Conservation (phyloP, 371 early-diverging fungal genomes). For the Thermomucor indicae-seudaticae region DNA sequence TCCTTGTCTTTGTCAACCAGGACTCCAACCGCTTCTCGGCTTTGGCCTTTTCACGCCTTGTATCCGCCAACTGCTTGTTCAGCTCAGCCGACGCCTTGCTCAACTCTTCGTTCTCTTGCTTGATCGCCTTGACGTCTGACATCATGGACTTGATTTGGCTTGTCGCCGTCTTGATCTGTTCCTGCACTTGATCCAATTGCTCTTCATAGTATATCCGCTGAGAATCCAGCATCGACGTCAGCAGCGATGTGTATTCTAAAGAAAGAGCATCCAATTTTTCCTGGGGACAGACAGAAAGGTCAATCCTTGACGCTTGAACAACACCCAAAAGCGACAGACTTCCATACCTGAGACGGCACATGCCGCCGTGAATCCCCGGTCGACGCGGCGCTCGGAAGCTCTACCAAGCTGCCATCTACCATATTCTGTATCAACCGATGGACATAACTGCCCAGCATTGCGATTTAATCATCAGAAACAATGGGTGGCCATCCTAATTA, state of each 20-base stretch:
- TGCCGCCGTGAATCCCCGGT: constrained; percentile 2
- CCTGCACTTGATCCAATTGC: constrained; percentile 52
- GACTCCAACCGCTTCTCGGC: constrained; percentile 5
- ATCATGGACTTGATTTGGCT: constrained; percentile 5
- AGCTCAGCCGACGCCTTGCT: not conserved
- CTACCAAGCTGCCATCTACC: constrained; percentile 88
- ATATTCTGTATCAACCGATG: constrained; percentile 89
- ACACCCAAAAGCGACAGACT: not conserved
- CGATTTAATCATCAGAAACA: not conserved
- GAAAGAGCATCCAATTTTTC: constrained; percentile 74
- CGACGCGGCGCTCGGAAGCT: constrained; percentile 57
- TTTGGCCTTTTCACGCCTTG: constrained; percentile 14
- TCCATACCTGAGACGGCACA: not conserved
- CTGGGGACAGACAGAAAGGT: constrained; percentile 14
- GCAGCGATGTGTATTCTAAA: constrained; percentile 71
- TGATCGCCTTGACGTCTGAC: constrained; percentile 8
- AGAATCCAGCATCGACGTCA: constrained; percentile 81
- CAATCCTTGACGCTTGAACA: not conserved
- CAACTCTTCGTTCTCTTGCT: constrained; percentile 9
- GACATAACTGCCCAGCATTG: constrained; percentile 61
- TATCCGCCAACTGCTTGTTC: constrained; percentile 1
- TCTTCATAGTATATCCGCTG: constrained; percentile 83
- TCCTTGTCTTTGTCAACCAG: constrained; percentile 11
- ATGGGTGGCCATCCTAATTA: not conserved
- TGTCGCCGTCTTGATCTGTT: constrained; percentile 36